Base-by-base conservation (phyloP, 73 alveolate genomes). In the Blepharisma stoltei region DNA sequence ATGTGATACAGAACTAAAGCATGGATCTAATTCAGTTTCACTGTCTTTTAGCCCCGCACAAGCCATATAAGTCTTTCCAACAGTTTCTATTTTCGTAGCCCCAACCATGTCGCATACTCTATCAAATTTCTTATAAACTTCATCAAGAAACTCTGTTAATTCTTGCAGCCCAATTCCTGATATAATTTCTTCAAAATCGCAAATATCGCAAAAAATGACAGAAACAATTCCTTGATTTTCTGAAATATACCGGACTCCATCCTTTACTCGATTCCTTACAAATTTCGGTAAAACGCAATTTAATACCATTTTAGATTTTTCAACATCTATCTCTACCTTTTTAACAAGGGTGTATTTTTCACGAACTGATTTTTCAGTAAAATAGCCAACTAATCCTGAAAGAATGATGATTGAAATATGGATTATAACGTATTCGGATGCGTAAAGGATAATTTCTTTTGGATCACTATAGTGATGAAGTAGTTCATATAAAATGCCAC, bases 1-100 rank as follows among this genome's bases (percentile, higher is more conserved):
- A 32, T 32, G 41, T 3, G 41, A 32, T 32, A 32, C 41, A 32
- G 41, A 32, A 3, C 41, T 32, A 32, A 32, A 32, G 41, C 41
- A 32, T 32, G 41, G 41, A 32, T 32, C 41, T 32, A 32, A 3
- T 3, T 32, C 41, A 32, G 41, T 32, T 52, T 86, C 87, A 54
- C 78, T 93, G 7, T 78, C 83, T 47, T 82, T 86, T 21, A 92
- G 82, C 6, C 97, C 97, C 53, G 95, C 97, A 25, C 94, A 89
- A 8, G 95, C 95, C 95, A 92, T 89, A 76, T 89, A 92, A 6
- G 97, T 87, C 54, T 89, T 89, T 0, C 97, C 97, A 6, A 92
- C 97, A 1, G 97, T 92, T 76, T 92, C 97, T n/a, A 92, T 92
- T 37, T 82, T 82, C 32, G 68, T n/a, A 54, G 75, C 60, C 0